Evolutionary conservation across 306 rosid species (phyloP).

Genomic region (Lablab purpureus): DNA sequence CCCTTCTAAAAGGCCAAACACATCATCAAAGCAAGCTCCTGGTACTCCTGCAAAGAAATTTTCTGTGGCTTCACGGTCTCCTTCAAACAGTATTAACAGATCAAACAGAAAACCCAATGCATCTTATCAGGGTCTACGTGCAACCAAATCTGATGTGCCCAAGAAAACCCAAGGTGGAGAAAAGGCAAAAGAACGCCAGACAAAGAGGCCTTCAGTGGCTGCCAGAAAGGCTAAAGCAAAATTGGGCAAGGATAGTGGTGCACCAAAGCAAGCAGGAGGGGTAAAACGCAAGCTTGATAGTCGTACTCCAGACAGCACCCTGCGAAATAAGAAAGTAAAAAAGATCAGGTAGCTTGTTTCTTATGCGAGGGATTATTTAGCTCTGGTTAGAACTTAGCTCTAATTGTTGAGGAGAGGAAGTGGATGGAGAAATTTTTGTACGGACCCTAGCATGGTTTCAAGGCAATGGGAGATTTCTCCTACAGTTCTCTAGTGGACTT

Average conservation of each 20-base stretch:
- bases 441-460: not conserved
- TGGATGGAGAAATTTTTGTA: constrained; percentile 6
- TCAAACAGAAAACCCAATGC: constrained; percentile 38
- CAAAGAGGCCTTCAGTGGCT: constrained; percentile 88
- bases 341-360: constrained; percentile 59
- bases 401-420: not conserved
- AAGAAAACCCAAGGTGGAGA: constrained; percentile 59
- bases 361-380: not conserved
- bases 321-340: constrained; percentile 57
- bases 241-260: constrained; percentile 42
- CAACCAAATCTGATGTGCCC: constrained; percentile 68
- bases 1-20: constrained; percentile 33
- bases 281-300: constrained; percentile 82
- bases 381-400: constrained; percentile 11
- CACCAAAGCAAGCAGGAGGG: constrained; percentile 67
- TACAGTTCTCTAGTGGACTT: not conserved
- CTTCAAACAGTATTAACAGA: constrained; percentile 47
- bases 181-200: constrained; percentile 55
- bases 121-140: constrained; percentile 87
- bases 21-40: not conserved
- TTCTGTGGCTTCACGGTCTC: constrained; percentile 50
- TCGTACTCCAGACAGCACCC: constrained; percentile 73
- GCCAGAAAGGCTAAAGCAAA: constrained; percentile 71
- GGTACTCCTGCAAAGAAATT: constrained; percentile 57
- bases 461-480: constrained; percentile 4